A percentile compares a stretch with the other conserved stretches of the same genome.
These are phyloP conservation scores for Leptographium flavum DNA, from an alignment of 2,329 filamentous ascomycete genomes.

Conservation along the genomic window DNA sequence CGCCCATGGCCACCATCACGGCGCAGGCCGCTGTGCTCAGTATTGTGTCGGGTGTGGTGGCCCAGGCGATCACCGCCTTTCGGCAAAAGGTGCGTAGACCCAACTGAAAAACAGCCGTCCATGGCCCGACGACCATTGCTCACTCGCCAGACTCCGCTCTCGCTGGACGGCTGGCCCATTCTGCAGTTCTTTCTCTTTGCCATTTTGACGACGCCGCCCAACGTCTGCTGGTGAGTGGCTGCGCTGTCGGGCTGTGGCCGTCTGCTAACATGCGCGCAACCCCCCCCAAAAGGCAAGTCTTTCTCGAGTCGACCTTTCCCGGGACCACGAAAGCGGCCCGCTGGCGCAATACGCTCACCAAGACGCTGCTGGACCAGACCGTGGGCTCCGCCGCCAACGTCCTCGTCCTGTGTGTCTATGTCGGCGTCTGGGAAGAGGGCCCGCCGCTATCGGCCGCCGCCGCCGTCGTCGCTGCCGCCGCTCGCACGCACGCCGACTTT, in stretches of 20 bases:
- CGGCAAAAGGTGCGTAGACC: conserved; percentile 32
- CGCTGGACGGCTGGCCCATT: conserved; percentile 52
- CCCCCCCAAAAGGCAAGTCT: conserved; percentile 46
- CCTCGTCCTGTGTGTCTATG: conserved; percentile 44
- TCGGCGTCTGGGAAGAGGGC: conserved; percentile 20
- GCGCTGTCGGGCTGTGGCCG: too few species aligned
- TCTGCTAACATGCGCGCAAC: not conserved
- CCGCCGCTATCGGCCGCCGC: conserved; percentile 1
- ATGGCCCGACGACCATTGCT: not conserved
- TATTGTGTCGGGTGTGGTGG: conserved; percentile 56
- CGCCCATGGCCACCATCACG: conserved; percentile 44
- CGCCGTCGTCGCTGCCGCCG: conserved; percentile 14
- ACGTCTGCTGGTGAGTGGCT: conserved; percentile 59
- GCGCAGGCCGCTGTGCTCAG: conserved; percentile 52
- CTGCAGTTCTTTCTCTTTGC: conserved; percentile 67
- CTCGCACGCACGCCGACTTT: conserved; percentile 39
- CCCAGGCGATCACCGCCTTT: conserved; percentile 54
- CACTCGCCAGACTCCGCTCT: conserved; percentile 35
- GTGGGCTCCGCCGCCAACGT: conserved; percentile 52
- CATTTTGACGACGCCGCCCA: conserved; percentile 61
- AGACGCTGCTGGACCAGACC: conserved; percentile 56
- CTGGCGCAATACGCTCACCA: conserved; percentile 46
- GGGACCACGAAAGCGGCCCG: conserved; percentile 32
- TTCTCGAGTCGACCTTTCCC: conserved; percentile 61
- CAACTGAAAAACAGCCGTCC: not conserved